Evolutionary conservation across 2,329 filamentous ascomycete genomes (phyloP), one percentile per base, ranked within the genome.

Genomic region (Penicillium sp.): DNA sequence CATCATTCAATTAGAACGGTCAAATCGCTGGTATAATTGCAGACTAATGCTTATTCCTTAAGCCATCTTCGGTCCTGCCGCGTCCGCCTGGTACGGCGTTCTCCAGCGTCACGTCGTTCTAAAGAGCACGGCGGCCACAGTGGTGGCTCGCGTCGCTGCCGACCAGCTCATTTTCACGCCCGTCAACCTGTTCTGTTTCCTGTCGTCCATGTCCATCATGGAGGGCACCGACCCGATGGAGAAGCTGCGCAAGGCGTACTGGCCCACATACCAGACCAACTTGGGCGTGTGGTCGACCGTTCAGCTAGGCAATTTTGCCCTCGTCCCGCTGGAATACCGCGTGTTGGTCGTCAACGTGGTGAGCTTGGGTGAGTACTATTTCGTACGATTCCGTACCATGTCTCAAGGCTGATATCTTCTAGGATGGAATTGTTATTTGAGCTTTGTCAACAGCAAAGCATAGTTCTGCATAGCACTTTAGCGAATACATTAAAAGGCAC

Each of bases 251-350:
- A 84, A 81, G 66, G 88, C 83, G 59, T 97, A 91, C 76, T 73
- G 75, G 63, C 80, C 83, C 12, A 89, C 89, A 30, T 82, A 96
- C 67, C 82, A 82, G 71, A 87, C 90, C 71, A 97, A 96, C 77
- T 91, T 90, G 81, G 83, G 90, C 77, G 74, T 97, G 56, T 97
- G 92, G 92, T 92, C 92, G 3, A 78, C 78, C 64, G 90, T 95
- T 56, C 92, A 97, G 77, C 79, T 87, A 54, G 80, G 87, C 68
- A 97, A 97, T 79, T 97, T 97, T 77, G 88, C 88, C 67, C 82
- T 94, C 62, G 83, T 96, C 61, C 92, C 92, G 49, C 78, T 95
- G 61, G 84, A 95, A 69, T 86, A 93, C 74, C 83, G 91, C 58
- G 84, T 97, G 43, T 77, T 96, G 65, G 87, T 96, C 60, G 92